Evolutionary conservation across 2,329 filamentous ascomycete species (phyloP).

Genomic region (Stachybotrys chartarum): DNA sequence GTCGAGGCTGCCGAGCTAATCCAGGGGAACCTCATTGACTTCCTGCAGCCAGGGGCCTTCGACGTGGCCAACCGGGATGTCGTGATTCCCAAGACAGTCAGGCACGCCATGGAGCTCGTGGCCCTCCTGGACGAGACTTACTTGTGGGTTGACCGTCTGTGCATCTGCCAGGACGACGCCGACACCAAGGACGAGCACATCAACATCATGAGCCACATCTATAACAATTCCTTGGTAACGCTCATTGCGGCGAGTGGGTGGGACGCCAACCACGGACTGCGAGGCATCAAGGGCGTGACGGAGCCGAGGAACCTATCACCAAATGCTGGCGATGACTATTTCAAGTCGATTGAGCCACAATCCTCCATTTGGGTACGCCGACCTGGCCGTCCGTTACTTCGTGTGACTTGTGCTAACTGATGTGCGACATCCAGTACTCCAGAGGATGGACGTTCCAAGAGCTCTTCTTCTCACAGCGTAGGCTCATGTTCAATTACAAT

Average conservation of each 20-base stretch:
- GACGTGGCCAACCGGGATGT: background rate
- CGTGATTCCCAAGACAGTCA: slow-evolving; percentile 1
- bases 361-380: background rate
- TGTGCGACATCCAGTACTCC: background rate
- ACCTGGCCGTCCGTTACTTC: background rate
- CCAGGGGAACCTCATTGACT: background rate
- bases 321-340: background rate
- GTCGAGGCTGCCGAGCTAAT: background rate
- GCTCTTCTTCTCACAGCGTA: slow-evolving; percentile 4
- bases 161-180: slow-evolving; percentile 6
- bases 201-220: slow-evolving; percentile 4
- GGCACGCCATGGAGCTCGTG: slow-evolving; percentile 4
- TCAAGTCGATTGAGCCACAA: background rate
- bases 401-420: background rate
- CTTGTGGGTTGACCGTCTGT: slow-evolving; percentile 6
- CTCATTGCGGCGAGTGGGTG: slow-evolving; percentile 1
- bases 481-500: slow-evolving; percentile 1
- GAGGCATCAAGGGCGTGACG: slow-evolving; percentile 1
- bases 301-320: background rate
- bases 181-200: slow-evolving; percentile 1
- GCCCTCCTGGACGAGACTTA: slow-evolving; percentile 3
- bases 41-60: background rate
- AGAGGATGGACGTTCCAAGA: slow-evolving; percentile 8
- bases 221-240: slow-evolving; percentile 1
- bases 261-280: slow-evolving; percentile 1